Base-by-base conservation (phyloP, 2,329 filamentous ascomycete genomes). In the Monascus ruber region DNA sequence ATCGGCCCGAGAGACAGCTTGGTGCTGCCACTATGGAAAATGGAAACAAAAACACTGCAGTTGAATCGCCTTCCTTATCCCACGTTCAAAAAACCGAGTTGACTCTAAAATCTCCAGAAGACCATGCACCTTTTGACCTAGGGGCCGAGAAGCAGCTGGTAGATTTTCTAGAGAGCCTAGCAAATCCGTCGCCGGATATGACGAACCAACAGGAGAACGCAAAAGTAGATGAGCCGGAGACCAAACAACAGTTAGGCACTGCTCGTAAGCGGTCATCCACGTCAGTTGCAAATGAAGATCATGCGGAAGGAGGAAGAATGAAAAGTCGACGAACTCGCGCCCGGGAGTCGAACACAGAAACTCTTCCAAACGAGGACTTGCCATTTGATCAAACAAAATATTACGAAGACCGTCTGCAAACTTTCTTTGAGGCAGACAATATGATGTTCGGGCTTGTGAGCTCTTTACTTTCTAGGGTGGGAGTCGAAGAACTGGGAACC, bases 281-380 rank as follows among this genome's bases (percentile, higher is more conserved):
- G 37, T 74, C 72, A 17, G 72, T 75, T 36, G 74, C 72, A 6
- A 64, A 78, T 26, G 69, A 76, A 2, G 77, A 80, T 37, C 67
- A 65, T 8, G 62, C 63, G 8, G 76, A 80, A 43, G 72, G 72
- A 36, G 69, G 70, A 17, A 68, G 77, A 35, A 62, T 65, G 8
- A 76, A 76, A 49, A 79, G 76, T 53, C 76, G 77, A 50, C 69
- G 77, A 29, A 71, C 77, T 11, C 71, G 76, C 38, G 74, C 75
- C 26, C 69, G 77, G 44, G 76, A 79, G 45, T 73, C 73, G 6
- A 64, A 71, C 36, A 65, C 63, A 5, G 73, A 76, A 27, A 55
- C 57, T 26, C 53, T 59, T 10, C 53, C 61, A 7, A 67, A 68
- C 4, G 69, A 72, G 31, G 66, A 70, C 17, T 58, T 66, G 10